Evolutionary conservation across 495 filamentous ascomycete genomes (phyloP).

Genomic region (Penicillium taxi): DNA sequence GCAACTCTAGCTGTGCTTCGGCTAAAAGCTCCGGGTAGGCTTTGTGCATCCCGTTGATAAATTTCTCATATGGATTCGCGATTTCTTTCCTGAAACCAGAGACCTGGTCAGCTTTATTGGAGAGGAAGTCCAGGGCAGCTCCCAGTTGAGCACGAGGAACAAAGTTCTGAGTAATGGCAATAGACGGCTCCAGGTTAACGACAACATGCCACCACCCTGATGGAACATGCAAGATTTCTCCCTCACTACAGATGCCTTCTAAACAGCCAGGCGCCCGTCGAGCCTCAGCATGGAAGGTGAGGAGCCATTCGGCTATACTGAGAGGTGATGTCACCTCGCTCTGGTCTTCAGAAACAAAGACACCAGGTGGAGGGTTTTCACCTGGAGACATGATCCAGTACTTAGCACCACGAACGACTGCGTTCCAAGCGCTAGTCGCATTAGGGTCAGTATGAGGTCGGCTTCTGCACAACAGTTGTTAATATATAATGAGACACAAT

Average conservation of each 20-base stretch:
- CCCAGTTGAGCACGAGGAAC: constrained; percentile 69
- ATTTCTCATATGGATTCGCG: constrained; percentile 63
- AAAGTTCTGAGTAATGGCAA: constrained; percentile 96
- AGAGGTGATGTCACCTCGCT: constrained; percentile 92
- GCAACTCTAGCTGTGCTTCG: constrained; percentile 54
- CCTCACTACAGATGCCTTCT: constrained; percentile 79
- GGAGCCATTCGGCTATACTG: constrained; percentile 92
- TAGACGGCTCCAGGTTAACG: constrained; percentile 72
- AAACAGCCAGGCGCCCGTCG: constrained; percentile 67
- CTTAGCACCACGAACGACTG: constrained; percentile 81
- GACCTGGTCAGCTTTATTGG: constrained; percentile 73
- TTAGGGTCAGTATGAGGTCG: constrained; percentile 91
- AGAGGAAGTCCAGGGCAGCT: constrained; percentile 73
- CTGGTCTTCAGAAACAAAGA: constrained; percentile 84
- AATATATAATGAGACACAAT: no score
- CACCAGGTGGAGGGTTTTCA: constrained; percentile 67
- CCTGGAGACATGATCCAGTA: constrained; percentile 97
- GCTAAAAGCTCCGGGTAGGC: constrained; percentile 58
- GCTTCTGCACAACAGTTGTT: no score
- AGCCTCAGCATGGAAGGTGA: constrained; percentile 86
- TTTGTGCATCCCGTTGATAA: constrained; percentile 60
- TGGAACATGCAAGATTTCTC: constrained; percentile 90
- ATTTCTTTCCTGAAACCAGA: constrained; percentile 77
- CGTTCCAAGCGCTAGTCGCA: constrained; percentile 87
- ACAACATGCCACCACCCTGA: constrained; percentile 96